Percentiles rank a stretch among this genome's conserved stretches.
Evolutionary conservation across 805 yeast genomes (phyloP).

Genomic region (Starmerella etchellsii): DNA sequence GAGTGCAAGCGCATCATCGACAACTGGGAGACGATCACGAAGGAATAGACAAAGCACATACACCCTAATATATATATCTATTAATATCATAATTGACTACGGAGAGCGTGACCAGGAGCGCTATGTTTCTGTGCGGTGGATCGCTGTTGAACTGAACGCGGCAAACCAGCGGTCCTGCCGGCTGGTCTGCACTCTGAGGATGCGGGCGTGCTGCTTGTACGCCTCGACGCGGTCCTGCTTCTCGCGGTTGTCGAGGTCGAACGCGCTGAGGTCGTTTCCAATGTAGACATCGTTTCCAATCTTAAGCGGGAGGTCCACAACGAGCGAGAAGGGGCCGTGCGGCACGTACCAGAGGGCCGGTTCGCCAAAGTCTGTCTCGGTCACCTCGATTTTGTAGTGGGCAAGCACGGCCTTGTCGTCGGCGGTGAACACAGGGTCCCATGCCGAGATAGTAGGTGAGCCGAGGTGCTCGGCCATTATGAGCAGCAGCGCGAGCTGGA

Average conservation of each 20-base stretch:
- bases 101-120: too few species aligned
- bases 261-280: slow-evolving; percentile 21
- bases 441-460: slow-evolving; percentile 33
- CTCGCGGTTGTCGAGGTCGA: slow-evolving; percentile 27
- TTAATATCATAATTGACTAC: too few species aligned
- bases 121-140: too few species aligned
- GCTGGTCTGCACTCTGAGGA: slow-evolving; percentile 2
- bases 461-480: slow-evolving; percentile 28
- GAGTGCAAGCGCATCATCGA: slow-evolving; percentile 82
- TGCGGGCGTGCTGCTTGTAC: slow-evolving; percentile 2
- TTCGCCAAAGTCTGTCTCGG: slow-evolving; percentile 14
- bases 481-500: slow-evolving; percentile 50
- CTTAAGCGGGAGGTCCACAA: slow-evolving; percentile 16
- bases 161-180: slow-evolving; percentile 22
- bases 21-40: slow-evolving; percentile 78
- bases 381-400: slow-evolving; percentile 22
- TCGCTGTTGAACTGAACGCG: slow-evolving; percentile 25
- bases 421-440: slow-evolving; percentile 50
- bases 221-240: slow-evolving; percentile 2
- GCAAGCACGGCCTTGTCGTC: slow-evolving; percentile 33
- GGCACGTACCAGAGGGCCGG: slow-evolving; percentile 46
- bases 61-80: too few species aligned
- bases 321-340: slow-evolving; percentile 49
- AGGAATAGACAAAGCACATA: slow-evolving; percentile 19
- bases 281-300: slow-evolving; percentile 9